phyloP scores from a whole-genome alignment of 1,284 basidiomycete genomes.

The Malassezia caprae region DNA sequence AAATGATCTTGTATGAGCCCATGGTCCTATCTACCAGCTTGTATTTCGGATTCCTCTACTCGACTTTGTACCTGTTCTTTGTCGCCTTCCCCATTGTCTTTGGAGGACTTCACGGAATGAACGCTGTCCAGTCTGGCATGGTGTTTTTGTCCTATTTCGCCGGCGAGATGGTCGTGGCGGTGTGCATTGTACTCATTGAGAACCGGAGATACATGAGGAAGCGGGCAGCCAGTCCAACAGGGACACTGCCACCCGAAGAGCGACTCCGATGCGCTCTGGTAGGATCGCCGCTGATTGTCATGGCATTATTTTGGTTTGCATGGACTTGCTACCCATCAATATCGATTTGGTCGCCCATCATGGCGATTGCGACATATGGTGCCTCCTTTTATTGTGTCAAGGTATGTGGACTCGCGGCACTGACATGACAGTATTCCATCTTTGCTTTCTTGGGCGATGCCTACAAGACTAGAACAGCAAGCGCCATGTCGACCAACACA shows the following conservation, averaged over 20 bases:
- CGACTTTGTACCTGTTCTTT: conserved; percentile 38
- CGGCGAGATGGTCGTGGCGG: conserved; percentile 28
- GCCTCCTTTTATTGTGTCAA: neutral
- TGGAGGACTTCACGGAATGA: conserved; percentile 34
- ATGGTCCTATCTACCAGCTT: conserved; percentile 63
- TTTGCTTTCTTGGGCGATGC: conserved; percentile 37
- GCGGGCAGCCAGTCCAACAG: conserved; percentile 27
- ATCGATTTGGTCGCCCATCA: conserved; percentile 52
- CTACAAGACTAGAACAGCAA: conserved; percentile 41
- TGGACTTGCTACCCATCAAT: conserved; percentile 34
- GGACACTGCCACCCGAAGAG: conserved; percentile 31
- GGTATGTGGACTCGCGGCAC: neutral
- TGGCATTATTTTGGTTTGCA: conserved; percentile 50
- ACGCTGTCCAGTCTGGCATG: conserved; percentile 35
- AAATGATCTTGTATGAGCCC: conserved; percentile 58
- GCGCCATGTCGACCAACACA: conserved; percentile 58
- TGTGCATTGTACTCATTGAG: conserved; percentile 27
- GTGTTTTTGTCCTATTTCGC: conserved; percentile 47
- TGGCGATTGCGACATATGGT: conserved; percentile 31
- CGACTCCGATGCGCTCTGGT: conserved; percentile 38
- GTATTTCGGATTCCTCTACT: conserved; percentile 68
- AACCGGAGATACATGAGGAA: conserved; percentile 32
- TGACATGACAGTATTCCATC: neutral
- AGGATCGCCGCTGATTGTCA: conserved; percentile 45
- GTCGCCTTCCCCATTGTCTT: conserved; percentile 48